phyloP scores from a whole-genome alignment of 2,329 filamentous ascomycete genomes.

The Amauroascus niger region DNA sequence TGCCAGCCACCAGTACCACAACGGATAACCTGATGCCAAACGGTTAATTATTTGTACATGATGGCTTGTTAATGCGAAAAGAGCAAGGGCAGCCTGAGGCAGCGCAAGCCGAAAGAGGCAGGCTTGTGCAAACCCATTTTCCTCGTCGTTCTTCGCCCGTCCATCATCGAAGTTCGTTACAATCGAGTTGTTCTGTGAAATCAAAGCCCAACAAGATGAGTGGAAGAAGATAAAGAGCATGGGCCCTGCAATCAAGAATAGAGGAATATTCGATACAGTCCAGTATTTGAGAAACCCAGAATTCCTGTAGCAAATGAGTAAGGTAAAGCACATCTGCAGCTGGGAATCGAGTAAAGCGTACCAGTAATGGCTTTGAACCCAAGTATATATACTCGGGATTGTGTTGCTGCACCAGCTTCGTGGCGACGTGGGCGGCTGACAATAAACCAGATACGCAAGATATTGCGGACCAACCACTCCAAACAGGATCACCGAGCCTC shows the following conservation, averaged over 20 bases:
- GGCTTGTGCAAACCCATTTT: constrained; percentile 12
- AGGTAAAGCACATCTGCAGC: not conserved
- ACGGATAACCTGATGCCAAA: constrained; percentile 74
- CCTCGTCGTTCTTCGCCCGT: constrained; percentile 6
- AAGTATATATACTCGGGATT: constrained; percentile 83
- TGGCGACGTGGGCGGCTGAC: constrained; percentile 32
- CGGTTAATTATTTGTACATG: constrained; percentile 93
- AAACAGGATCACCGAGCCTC: constrained; percentile 56
- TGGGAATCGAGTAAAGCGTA: constrained; percentile 39
- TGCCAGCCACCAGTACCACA: constrained; percentile 81
- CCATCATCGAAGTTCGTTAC: not conserved
- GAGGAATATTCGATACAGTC: constrained; percentile 72
- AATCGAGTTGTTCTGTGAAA: not conserved
- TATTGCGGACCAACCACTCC: constrained; percentile 65
- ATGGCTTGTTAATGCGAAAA: constrained; percentile 65
- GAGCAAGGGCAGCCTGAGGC: constrained; percentile 61
- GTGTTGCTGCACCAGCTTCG: constrained; percentile 64
- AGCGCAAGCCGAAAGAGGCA: constrained; percentile 52
- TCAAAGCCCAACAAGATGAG: constrained; percentile 48
- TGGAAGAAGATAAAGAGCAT: constrained; percentile 58
- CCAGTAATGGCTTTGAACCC: constrained; percentile 87
- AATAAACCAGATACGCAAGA: constrained; percentile 65
- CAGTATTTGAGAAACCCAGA: constrained; percentile 84
- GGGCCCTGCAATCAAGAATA: constrained; percentile 75
- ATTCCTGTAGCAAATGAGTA: constrained; percentile 53